Conservation (phyloP, 169 alveolate species). For the Plasmodium cynomolgi region DNA sequence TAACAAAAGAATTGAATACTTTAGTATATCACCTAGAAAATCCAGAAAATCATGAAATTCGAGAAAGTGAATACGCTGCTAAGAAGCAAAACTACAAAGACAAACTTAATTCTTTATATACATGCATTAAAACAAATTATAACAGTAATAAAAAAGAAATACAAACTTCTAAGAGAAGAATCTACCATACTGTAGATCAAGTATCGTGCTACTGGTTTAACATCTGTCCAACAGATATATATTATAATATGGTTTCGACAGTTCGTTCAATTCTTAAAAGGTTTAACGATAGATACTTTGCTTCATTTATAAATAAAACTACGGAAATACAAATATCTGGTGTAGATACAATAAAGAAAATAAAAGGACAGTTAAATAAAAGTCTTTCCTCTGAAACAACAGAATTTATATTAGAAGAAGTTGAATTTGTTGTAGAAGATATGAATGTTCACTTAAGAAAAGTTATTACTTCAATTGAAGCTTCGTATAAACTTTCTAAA, state of each 20-base stretch:
- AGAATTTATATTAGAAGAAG: background rate
- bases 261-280: too few species aligned
- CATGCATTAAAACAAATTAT: background rate
- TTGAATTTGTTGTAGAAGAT: background rate
- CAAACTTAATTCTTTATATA: background rate
- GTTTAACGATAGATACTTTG: too few species aligned
- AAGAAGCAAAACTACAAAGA: background rate
- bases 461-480: background rate
- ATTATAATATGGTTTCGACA: background rate
- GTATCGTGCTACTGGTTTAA: background rate
- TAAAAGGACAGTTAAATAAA: background rate
- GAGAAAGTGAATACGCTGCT: background rate
- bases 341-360: background rate
- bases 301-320: background rate
- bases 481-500: background rate
- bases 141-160: background rate
- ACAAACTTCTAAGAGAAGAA: background rate
- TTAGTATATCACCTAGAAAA: background rate
- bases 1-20: background rate
- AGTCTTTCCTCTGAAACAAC: background rate
- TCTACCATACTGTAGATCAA: background rate
- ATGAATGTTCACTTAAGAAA: background rate
- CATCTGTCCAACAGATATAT: background rate
- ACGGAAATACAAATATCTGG: background rate
- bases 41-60: background rate